These are phyloP conservation scores for Aspergillus chevalieri DNA, from an alignment of 2,329 filamentous ascomycete species.

Conservation along the genomic window DNA sequence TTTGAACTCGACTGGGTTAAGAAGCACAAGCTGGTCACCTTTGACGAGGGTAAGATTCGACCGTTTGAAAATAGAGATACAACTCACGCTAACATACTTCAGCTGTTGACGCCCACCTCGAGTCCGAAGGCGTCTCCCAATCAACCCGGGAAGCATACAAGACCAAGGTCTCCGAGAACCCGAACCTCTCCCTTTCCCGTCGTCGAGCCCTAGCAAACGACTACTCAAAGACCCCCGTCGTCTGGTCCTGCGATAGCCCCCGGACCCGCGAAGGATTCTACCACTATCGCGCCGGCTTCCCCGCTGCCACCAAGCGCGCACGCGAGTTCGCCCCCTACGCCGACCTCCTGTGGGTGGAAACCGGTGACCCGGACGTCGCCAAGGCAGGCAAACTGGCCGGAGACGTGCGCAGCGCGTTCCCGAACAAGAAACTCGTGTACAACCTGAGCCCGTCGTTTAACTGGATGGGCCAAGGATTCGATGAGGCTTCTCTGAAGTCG, in stretches of 20 bases:
- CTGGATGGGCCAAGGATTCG: constrained; percentile 95
- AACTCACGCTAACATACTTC: constrained; percentile 7
- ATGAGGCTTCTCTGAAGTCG: constrained; percentile 69
- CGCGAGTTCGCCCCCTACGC: constrained; percentile 87
- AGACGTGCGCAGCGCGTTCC: constrained; percentile 63
- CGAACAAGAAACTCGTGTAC: constrained; percentile 87
- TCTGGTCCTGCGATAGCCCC: constrained; percentile 87
- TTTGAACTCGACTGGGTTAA: constrained; percentile 89
- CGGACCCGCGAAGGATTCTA: constrained; percentile 75
- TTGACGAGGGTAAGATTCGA: constrained; percentile 62
- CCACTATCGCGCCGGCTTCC: constrained; percentile 61
- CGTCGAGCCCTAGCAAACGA: constrained; percentile 66
- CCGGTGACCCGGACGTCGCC: constrained; percentile 75
- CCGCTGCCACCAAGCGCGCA: constrained; percentile 84
- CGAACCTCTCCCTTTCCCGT: constrained; percentile 69
- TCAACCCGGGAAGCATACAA: constrained; percentile 64
- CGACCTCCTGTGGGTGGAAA: constrained; percentile 96
- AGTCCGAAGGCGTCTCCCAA: constrained; percentile 57
- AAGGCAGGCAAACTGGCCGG: constrained; percentile 70
- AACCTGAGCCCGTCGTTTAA: constrained; percentile 97
- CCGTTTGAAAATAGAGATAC: not conserved
- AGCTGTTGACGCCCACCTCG: constrained; percentile 71
- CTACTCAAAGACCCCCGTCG: constrained; percentile 61
- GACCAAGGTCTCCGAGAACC: constrained; percentile 54
- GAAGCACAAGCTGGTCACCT: constrained; percentile 74